Evolutionary conservation across 768 basidiomycete genomes (phyloP).

Genomic region (Austroboletus eburneus): DNA sequence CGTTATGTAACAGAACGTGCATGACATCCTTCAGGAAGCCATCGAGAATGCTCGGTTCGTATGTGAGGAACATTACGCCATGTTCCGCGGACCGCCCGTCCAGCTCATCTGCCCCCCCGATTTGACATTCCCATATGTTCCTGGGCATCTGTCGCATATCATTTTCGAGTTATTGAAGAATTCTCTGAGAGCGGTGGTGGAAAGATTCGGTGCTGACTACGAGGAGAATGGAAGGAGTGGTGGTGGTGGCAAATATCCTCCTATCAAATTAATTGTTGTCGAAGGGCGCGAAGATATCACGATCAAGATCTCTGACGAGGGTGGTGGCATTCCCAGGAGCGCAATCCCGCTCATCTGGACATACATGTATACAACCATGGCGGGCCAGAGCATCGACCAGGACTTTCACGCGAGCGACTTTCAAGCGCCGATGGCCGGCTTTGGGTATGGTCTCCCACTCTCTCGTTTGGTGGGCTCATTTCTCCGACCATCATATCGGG

Average conservation of each 20-base stretch:
- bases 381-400: constrained; percentile 64
- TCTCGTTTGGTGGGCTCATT: constrained; percentile 70
- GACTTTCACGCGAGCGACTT: constrained; percentile 82
- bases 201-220: constrained; percentile 78
- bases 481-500: constrained; percentile 62
- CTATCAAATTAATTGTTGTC: constrained; percentile 60
- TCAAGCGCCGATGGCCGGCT: constrained; percentile 98
- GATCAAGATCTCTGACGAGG: constrained; percentile 98
- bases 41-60: constrained; percentile 95
- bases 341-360: constrained; percentile 97
- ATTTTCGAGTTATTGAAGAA: constrained; percentile 97
- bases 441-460: constrained; percentile 90
- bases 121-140: constrained; percentile 91
- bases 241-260: constrained; percentile 18
- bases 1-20: constrained; percentile 63
- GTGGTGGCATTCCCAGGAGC: constrained; percentile 80
- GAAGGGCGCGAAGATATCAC: constrained; percentile 98
- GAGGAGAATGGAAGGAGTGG: constrained; percentile 41
- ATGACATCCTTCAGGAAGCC: constrained; percentile 96
- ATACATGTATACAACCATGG: constrained; percentile 94
- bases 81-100: constrained; percentile 95
- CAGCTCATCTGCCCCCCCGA: constrained; percentile 90
- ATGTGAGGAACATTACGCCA: constrained; percentile 93
- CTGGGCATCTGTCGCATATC: constrained; percentile 95
- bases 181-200: constrained; percentile 94